Base-by-base conservation (phyloP, 306 rosid species). In the Calophaca sinica region DNA sequence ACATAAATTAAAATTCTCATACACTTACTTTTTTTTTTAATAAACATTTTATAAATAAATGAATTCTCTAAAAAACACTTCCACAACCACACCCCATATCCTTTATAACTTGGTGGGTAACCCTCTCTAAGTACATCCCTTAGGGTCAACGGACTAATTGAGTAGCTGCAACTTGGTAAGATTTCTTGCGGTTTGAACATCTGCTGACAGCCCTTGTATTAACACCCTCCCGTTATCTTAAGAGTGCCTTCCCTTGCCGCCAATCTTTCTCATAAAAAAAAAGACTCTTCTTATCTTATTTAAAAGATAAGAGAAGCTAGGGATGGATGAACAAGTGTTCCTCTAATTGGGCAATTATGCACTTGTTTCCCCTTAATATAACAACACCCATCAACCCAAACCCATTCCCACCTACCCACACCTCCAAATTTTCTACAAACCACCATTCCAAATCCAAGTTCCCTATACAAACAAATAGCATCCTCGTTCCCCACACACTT, bases 361-460 rank as follows among this genome's bases (percentile, higher is more conserved):
- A 91, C 84, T 46, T 42, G 77, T 74, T 86, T 78, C 2, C 88
- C 88, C 41, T 85, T 73, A 1, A 86, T 13, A 13, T 62, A 60
- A 33, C 52, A 36, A 72, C 88, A 88, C 42, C 92, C 93, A 39
- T 88, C 88, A 69, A 85, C 70, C 97, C 97, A 87, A 86, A 53
- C 7, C 94, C 98, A 93, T 13, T 78, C 89, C 93, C 91, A 81
- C 9, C 32, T 62, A 8, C 81, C 58, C 41, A 65, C 32, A 13
- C 66, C 84, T 5, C 65, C 57, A 41, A 48, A 62, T 26, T 49
- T 69, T 75, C 73, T 85, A 78, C 94, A 85, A 70, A 83, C 70
- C 11, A 88, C 82, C 96, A 91, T 87, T 65, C 97, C 96, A 45
- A 57, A 68, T 38, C 86, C 83, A 31, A 93, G 78, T 2, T 86